Conservation (phyloP, 768 basidiomycete genomes). For the Pulveroboletus sp. region DNA sequence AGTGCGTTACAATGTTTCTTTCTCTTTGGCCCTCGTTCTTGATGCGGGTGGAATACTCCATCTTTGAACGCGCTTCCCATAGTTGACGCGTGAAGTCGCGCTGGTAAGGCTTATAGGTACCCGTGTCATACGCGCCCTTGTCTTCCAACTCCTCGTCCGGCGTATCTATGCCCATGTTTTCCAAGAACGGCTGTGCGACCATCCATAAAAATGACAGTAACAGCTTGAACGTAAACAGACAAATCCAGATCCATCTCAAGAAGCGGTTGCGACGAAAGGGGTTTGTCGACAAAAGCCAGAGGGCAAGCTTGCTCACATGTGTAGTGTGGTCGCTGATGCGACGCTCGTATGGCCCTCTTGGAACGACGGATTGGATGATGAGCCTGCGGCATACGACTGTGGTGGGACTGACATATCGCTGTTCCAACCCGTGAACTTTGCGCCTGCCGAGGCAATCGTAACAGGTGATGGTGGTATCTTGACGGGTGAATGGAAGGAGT, state of each 20-base stretch:
- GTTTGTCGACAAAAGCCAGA: constrained; percentile 9
- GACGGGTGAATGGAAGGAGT: not conserved
- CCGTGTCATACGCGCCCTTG: not conserved
- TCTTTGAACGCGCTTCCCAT: constrained; percentile 21
- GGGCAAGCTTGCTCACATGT: constrained; percentile 9
- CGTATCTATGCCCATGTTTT: too few relatives aligned
- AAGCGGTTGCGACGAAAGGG: not conserved
- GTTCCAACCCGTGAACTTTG: constrained; percentile 8
- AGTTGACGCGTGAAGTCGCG: constrained; percentile 11
- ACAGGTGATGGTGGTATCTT: constrained; percentile 1
- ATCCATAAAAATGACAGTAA: constrained; percentile 9
- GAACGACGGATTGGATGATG: constrained; percentile 7
- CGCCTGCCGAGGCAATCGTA: not conserved
- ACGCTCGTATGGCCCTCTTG: not conserved
- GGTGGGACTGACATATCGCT: constrained; percentile 17
- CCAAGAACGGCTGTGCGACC: not conserved
- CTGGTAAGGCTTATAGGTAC: not conserved
- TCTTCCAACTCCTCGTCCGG: not conserved
- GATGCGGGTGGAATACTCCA: constrained; percentile 10
- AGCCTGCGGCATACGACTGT: constrained; percentile 14
- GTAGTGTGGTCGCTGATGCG: not conserved
- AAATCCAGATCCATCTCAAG: constrained; percentile 9
- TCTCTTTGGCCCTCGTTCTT: not conserved
- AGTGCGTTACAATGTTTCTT: constrained; percentile 4
- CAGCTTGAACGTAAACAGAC: constrained; percentile 3